Evolutionary conservation across 305 asterid genomes (phyloP).

Genomic region (Caryopteris hybrid): DNA sequence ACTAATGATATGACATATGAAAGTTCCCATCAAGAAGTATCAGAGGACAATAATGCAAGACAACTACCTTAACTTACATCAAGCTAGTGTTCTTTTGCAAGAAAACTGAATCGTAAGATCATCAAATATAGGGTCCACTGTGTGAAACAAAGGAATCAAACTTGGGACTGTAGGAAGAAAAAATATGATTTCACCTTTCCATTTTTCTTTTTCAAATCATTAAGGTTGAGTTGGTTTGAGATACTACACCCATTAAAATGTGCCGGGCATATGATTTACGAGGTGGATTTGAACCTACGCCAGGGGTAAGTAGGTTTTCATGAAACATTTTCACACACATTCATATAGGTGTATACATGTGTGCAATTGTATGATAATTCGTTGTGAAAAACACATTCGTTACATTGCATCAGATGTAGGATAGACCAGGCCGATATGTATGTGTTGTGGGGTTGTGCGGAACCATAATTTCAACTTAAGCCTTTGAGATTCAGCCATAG

Average conservation of each 20-base stretch:
- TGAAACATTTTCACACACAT: no score
- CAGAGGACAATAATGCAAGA: constrained; percentile 25
- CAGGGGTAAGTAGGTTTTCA: no score
- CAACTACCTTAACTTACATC: constrained; percentile 12
- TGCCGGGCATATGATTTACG: not conserved
- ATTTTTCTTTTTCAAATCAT: not conserved
- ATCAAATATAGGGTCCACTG: constrained; percentile 10
- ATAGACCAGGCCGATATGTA: no score
- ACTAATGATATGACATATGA: constrained; percentile 7
- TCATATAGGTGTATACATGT: no score
- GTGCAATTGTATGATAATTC: no score
- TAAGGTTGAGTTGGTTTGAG: not conserved
- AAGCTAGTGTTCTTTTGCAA: constrained; percentile 11
- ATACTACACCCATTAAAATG: not conserved
- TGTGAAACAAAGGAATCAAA: constrained; percentile 7
- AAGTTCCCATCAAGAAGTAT: constrained; percentile 21
- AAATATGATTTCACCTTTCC: not conserved
- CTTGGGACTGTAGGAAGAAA: not conserved
- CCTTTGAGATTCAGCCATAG: not conserved
- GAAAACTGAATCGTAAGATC: constrained; percentile 12
- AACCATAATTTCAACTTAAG: not conserved
- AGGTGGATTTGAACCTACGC: no score
- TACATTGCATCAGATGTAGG: no score
- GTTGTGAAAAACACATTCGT: not conserved
- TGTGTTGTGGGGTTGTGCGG: no score